Conservation (phyloP, 2,329 filamentous ascomycete genomes). For the Xylariomycetidae sp. region DNA sequence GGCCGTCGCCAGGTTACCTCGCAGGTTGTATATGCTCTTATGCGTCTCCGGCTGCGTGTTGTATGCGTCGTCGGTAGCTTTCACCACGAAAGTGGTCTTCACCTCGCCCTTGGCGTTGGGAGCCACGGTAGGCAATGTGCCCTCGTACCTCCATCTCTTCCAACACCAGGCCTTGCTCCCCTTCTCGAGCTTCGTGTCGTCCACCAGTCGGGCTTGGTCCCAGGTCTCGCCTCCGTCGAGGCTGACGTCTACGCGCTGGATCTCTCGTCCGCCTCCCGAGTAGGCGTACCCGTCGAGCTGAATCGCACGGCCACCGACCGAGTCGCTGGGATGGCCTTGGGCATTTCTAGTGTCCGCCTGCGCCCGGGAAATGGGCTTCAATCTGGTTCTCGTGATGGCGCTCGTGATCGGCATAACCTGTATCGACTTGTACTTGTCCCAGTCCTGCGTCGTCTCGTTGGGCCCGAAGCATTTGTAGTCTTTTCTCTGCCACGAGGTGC, state of each 20-base stretch:
- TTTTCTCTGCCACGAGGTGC: constrained; percentile 60
- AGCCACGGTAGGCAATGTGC: constrained; percentile 33
- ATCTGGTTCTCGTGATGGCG: constrained; percentile 48
- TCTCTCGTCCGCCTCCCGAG: constrained; percentile 60
- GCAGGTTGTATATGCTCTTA: constrained; percentile 56
- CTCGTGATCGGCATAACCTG: constrained; percentile 66
- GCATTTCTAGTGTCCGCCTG: background rate
- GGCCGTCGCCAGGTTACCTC: constrained; percentile 62
- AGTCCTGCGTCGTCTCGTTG: constrained; percentile 56
- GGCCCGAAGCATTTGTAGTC: constrained; percentile 69
- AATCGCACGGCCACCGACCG: constrained; percentile 12
- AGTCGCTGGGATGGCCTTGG: constrained; percentile 1
- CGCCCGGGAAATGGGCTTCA: constrained; percentile 15
- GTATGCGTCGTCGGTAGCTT: constrained; percentile 62
- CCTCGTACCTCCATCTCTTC: constrained; percentile 57
- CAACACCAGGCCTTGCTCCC: constrained; percentile 56
- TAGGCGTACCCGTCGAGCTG: constrained; percentile 60
- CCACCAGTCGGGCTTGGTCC: constrained; percentile 57
- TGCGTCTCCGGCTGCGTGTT: constrained; percentile 62
- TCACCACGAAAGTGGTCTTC: constrained; percentile 55
- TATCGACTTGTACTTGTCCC: constrained; percentile 59
- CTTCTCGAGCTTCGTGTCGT: constrained; percentile 35
- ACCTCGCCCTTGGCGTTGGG: constrained; percentile 21
- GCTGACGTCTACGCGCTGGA: constrained; percentile 64
- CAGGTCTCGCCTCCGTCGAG: constrained; percentile 60